These are phyloP conservation scores for Aspergillus niger DNA, from an alignment of 2,329 filamentous ascomycete species.

Conservation along the genomic window DNA sequence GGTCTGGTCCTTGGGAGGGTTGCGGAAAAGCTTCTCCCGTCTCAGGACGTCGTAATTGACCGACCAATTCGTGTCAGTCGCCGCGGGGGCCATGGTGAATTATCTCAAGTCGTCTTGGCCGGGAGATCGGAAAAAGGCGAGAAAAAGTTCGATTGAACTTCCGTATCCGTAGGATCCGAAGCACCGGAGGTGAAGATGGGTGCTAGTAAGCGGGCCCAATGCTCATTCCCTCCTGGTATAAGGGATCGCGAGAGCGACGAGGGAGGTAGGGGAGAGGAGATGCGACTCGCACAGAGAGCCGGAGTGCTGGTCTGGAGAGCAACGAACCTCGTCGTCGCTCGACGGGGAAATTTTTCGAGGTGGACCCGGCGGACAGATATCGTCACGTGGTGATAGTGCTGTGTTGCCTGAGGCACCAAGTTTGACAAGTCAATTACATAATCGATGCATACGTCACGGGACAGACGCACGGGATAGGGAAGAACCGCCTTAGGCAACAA, in stretches of 20 bases:
- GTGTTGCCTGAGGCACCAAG: constrained; percentile 23
- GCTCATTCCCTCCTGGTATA: constrained; percentile 8
- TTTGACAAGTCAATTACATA: not conserved
- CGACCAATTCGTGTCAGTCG: constrained; percentile 74
- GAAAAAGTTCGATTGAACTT: constrained; percentile 20
- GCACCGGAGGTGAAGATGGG: constrained; percentile 4
- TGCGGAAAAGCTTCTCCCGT: constrained; percentile 83
- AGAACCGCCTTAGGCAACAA: constrained; percentile 18
- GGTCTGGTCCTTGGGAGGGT: constrained; percentile 82
- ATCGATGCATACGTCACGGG: constrained; percentile 12
- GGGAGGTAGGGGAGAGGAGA: not conserved
- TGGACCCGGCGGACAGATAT: constrained; percentile 38
- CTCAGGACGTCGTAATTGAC: constrained; percentile 82
- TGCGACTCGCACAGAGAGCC: constrained; percentile 20
- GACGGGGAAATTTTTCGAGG: constrained; percentile 45
- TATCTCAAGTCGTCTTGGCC: constrained; percentile 12
- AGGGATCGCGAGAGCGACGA: not conserved
- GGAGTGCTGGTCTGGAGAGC: constrained; percentile 21
- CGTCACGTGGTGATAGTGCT: constrained; percentile 44
- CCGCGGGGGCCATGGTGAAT: constrained; percentile 54
- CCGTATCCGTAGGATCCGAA: constrained; percentile 1
- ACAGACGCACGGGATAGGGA: constrained; percentile 2
- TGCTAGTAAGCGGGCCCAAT: constrained; percentile 3
- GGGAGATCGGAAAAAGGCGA: constrained; percentile 15
- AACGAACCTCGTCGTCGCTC: constrained; percentile 25